Evolutionary conservation across 108 stramenopile species (phyloP), one percentile per base, ranked within the genome.

Genomic region (Pseudonitzschia pungens): DNA sequence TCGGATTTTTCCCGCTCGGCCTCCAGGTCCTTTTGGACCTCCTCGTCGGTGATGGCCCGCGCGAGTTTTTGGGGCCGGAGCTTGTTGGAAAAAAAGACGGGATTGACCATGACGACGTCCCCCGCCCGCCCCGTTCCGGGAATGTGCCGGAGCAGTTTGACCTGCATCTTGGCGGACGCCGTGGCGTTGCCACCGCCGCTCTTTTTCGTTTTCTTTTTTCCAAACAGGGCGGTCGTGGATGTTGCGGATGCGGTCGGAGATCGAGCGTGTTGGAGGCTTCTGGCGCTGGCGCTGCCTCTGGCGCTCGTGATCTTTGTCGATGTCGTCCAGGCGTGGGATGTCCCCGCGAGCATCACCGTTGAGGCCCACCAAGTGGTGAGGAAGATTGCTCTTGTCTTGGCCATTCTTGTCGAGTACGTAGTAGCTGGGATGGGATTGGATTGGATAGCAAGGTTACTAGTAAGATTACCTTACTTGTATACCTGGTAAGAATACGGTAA

Each of bases 51-150:
- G 43, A 89, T 88, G 33, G 77, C 40, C 44, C 72, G 75, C 10
- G 89, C 92, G 55, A 74, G 71, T 57, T 86, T 78, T 12, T 72
- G 77, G 28, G 80, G 82, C 74, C 86, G 81, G 22, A 93, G 79
- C 45, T 89, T 86, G 63, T 93, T 93, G 69, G 88, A 72, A 63
- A 83, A 93, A 28, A 93, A 87, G 16, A 90, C 83, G 11, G 90
- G 87, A 18, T 86, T 84, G 15, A 93, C 92, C 62, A 80, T 77
- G 51, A 89, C 68, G 14, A 93, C 81, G 50, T 91, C 87, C 2
- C 90, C 92, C 4, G 81, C 76, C 69, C 85, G 84, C 31, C 92
- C 92, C 0, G 86, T 84, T 12, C 84, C 81, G 7, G 87, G 81
- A n/a, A 91, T 79, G 62, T 86, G 76, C 52, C 85, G 74, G 16